phyloP scores from a whole-genome alignment of 345 rosid species.

The Gossypium stocksii region DNA sequence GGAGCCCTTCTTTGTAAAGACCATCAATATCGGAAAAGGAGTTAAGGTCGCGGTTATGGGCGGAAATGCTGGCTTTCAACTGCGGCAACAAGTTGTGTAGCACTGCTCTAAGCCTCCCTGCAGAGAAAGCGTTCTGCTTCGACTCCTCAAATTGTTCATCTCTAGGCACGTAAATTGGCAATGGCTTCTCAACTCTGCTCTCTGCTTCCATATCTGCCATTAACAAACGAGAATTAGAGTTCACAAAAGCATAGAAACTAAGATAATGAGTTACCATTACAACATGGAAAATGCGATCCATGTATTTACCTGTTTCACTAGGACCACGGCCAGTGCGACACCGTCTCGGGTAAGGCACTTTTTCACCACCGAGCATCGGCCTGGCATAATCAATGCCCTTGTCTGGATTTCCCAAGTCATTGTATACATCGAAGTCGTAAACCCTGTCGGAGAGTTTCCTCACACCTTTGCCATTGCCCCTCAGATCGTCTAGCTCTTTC shows the following conservation, averaged over 20 bases:
- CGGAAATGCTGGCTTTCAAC: conserved; percentile 74
- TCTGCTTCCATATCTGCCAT: conserved; percentile 59
- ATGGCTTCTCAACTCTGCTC: conserved; percentile 88
- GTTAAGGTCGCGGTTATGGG: conserved; percentile 55
- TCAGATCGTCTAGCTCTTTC: conserved; percentile 55
- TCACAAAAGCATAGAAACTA: neutral
- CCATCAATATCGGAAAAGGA: conserved; percentile 71
- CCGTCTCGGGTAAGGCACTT: conserved; percentile 77
- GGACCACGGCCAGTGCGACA: conserved; percentile 87
- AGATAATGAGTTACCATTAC: neutral
- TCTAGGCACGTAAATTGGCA: conserved; percentile 85
- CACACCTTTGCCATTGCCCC: conserved; percentile 69
- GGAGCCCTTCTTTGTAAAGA: conserved; percentile 86
- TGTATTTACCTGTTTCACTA: conserved; percentile 44
- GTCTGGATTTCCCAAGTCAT: conserved; percentile 95
- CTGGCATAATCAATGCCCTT: conserved; percentile 51
- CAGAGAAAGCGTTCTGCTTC: conserved; percentile 55
- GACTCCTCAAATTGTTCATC: conserved; percentile 95
- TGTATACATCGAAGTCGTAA: conserved; percentile 79
- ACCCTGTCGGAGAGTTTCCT: conserved; percentile 76
- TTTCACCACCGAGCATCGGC: conserved; percentile 67
- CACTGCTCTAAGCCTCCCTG: conserved; percentile 72
- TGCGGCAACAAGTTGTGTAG: conserved; percentile 81
- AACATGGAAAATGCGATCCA: neutral
- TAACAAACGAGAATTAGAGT: neutral